A percentile compares a stretch with the other conserved stretches of the same genome.
Conservation (phyloP, 805 yeast species). For the Aciculoconidium aculeatum region DNA sequence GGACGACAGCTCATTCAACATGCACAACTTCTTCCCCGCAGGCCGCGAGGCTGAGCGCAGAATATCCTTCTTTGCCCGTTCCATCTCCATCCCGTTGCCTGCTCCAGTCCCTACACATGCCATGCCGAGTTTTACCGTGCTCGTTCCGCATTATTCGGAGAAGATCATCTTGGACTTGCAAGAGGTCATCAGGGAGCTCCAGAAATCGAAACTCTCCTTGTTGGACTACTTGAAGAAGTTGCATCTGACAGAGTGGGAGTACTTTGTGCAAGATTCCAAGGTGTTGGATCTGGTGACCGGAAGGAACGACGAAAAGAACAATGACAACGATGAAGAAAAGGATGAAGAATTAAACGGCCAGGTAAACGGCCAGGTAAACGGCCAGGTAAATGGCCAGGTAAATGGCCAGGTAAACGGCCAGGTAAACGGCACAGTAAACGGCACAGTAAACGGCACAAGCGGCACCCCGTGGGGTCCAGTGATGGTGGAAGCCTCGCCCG, state of each 20-base stretch:
- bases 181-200: conserved; percentile 43
- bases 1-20: conserved; percentile 36
- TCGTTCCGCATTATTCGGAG: conserved; percentile 49
- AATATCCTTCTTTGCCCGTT: conserved; percentile 49
- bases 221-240: conserved; percentile 73
- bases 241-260: conserved; percentile 73
- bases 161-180: conserved; percentile 38
- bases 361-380: too few species aligned
- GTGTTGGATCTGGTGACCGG: conserved; percentile 17
- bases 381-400: too few species aligned
- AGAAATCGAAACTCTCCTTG: conserved; percentile 47
- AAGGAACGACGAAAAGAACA: conserved; percentile 1
- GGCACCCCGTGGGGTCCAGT: too few species aligned
- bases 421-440: too few species aligned
- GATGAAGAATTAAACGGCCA: too few species aligned
- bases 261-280: conserved; percentile 73
- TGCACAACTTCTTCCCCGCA: conserved; percentile 36
- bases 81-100: conserved; percentile 42
- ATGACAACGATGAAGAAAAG: background rate
- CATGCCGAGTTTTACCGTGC: conserved; percentile 46
- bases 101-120: conserved; percentile 44
- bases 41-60: conserved; percentile 48
- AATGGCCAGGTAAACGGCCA: too few species aligned
- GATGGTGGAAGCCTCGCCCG: too few species aligned
- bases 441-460: too few species aligned